Evolutionary conservation across 768 basidiomycete species (phyloP).

Genomic region (Boletus rubescentipes): DNA sequence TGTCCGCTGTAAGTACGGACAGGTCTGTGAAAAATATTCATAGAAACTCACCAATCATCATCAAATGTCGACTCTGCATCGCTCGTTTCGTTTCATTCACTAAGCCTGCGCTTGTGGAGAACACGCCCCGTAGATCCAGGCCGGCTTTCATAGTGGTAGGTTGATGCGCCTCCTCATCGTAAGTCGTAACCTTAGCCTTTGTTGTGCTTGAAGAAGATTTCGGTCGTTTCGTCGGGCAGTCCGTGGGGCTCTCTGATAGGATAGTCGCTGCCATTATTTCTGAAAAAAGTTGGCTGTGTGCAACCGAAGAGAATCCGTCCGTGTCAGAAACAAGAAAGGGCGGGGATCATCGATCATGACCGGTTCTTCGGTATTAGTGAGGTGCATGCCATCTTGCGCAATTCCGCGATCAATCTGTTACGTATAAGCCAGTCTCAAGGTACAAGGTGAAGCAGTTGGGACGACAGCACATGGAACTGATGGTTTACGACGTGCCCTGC

Average conservation of each 20-base stretch:
- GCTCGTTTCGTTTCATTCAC: constrained; percentile 37
- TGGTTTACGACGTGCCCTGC: not conserved
- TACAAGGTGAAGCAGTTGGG: not conserved
- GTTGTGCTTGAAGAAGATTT: constrained; percentile 1
- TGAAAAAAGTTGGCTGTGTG: not conserved
- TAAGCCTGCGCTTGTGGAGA: constrained; percentile 8
- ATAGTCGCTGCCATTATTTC: not conserved
- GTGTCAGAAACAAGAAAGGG: not conserved
- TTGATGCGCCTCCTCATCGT: constrained; percentile 2
- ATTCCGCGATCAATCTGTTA: not conserved
- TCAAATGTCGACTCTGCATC: constrained; percentile 41
- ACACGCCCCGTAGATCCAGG: not conserved
- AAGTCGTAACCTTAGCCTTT: not conserved
- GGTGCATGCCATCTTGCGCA: not conserved
- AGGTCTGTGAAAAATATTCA: not conserved
- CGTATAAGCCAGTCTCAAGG: not conserved
- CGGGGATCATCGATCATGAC: constrained; percentile 1
- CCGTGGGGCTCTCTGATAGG: not conserved
- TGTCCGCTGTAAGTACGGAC: not conserved
- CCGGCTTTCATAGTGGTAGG: not conserved
- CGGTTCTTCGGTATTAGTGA: not conserved
- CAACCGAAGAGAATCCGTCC: not conserved
- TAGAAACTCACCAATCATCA: constrained; percentile 39
- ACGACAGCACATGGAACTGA: not conserved
- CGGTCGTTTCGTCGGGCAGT: not conserved